Percentiles rank a stretch among this genome's conserved stretches.
These are phyloP conservation scores for Ogataea methylovora DNA, from an alignment of 805 yeast genomes.

Conservation along the genomic window DNA sequence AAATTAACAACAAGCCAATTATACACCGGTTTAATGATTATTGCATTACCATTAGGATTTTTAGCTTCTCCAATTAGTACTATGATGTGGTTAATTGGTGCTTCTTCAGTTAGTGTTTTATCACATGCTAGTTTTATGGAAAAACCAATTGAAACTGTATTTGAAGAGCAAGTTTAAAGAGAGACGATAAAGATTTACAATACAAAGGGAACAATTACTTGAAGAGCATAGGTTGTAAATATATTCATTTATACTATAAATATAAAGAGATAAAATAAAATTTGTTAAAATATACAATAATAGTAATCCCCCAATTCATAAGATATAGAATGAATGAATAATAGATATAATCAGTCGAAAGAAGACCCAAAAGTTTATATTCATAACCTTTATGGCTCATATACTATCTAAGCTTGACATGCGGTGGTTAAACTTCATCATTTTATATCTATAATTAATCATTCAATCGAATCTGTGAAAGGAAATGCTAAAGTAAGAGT, in stretches of 20 bases:
- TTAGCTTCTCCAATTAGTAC: constrained; percentile 55
- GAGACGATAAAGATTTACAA: background rate
- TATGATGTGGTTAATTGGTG: constrained; percentile 93
- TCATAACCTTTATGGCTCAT: constrained; percentile 28
- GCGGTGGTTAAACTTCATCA: constrained; percentile 24
- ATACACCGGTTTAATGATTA: constrained; percentile 76
- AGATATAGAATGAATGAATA: background rate
- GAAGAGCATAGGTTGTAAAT: background rate
- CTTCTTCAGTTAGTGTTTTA: constrained; percentile 76
- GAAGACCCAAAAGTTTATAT: constrained; percentile 29
- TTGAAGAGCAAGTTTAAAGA: constrained; percentile 58
- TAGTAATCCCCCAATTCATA: too few relatives aligned
- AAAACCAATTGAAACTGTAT: constrained; percentile 95
- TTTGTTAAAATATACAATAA: too few relatives aligned
- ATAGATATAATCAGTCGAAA: constrained; percentile 24
- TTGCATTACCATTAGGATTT: constrained; percentile 43
- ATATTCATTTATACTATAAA: background rate
- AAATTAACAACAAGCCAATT: constrained; percentile 74
- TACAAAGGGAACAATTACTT: background rate
- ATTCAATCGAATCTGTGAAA: background rate
- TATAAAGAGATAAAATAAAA: background rate
- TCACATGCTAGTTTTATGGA: constrained; percentile 93
- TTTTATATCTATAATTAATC: constrained; percentile 6
- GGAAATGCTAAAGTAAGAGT: background rate
- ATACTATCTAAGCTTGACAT: constrained; percentile 38